Conservation (phyloP, 192 early-diverging fungal genomes). For the Coemansia sp. region DNA sequence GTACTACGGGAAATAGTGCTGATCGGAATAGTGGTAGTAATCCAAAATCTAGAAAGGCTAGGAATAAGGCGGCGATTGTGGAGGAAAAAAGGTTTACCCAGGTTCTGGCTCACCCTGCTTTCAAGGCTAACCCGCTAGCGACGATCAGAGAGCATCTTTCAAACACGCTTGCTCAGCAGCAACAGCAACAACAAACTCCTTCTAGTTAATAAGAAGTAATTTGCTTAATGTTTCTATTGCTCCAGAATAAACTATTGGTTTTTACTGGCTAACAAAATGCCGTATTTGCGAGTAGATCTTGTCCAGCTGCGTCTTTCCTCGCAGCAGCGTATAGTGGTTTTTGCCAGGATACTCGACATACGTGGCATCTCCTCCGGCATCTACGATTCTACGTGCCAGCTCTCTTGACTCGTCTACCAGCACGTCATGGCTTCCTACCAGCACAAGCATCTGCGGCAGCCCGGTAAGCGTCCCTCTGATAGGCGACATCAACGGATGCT, state of each 20-base stretch:
- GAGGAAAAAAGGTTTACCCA: conserved; percentile 77
- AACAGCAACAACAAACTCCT: neutral
- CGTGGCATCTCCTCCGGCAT: neutral
- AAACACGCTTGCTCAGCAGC: conserved; percentile 59
- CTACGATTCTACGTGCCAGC: conserved; percentile 2
- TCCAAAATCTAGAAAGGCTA: conserved; percentile 53
- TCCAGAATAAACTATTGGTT: neutral
- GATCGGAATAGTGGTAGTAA: neutral
- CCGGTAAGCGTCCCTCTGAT: neutral
- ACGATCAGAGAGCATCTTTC: conserved; percentile 75
- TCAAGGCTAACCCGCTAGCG: conserved; percentile 67
- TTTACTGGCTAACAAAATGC: conserved; percentile 9
- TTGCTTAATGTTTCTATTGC: neutral
- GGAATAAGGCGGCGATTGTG: conserved; percentile 63
- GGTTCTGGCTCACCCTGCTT: conserved; percentile 70
- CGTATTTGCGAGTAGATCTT: conserved; percentile 19
- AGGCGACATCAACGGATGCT: conserved; percentile 26
- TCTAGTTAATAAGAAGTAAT: neutral
- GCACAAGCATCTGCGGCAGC: conserved; percentile 24
- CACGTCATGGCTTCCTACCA: conserved; percentile 23
- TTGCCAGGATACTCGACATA: conserved; percentile 17
- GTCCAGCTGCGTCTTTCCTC: conserved; percentile 24
- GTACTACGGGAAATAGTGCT: neutral
- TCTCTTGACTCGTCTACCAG: conserved; percentile 21
- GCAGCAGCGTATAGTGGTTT: conserved; percentile 33